Evolutionary conservation across 768 basidiomycete species (phyloP).

Genomic region (Rhodotorula kratochvilovae): DNA sequence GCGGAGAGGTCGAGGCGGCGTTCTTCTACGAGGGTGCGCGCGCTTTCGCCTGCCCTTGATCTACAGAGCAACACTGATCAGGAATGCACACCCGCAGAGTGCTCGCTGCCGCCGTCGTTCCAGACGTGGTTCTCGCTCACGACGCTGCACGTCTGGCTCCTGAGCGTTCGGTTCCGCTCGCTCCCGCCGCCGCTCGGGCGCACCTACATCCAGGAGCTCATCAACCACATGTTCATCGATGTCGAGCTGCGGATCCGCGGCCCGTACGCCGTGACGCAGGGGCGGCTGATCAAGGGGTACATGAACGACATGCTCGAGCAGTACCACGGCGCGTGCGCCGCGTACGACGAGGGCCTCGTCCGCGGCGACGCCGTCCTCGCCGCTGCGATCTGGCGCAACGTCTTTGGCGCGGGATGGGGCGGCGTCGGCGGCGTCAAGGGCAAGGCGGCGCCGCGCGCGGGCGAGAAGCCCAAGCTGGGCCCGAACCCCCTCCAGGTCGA

Average conservation of each 20-base stretch:
- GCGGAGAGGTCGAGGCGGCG: slow-evolving; percentile 48
- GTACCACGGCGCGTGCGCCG: slow-evolving; percentile 74
- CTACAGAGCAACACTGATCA: neutral
- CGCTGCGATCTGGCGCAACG: slow-evolving; percentile 81
- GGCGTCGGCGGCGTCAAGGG: slow-evolving; percentile 41
- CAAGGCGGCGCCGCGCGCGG: slow-evolving; percentile 54
- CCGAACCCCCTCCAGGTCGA: slow-evolving; percentile 49
- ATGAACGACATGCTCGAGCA: slow-evolving; percentile 84
- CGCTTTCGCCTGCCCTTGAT: neutral
- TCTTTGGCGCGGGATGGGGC: slow-evolving; percentile 79
- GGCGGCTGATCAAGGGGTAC: slow-evolving; percentile 68
- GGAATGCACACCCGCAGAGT: slow-evolving; percentile 54
- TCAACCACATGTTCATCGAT: slow-evolving; percentile 94
- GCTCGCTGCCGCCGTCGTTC: slow-evolving; percentile 81
- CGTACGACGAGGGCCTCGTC: slow-evolving; percentile 65
- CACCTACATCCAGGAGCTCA: slow-evolving; percentile 69
- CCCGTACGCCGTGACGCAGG: slow-evolving; percentile 62
- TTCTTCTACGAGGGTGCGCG: slow-evolving; percentile 53
- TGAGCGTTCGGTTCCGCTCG: slow-evolving; percentile 78
- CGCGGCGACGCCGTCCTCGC: slow-evolving; percentile 77
- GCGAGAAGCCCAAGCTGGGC: slow-evolving; percentile 48
- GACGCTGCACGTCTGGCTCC: slow-evolving; percentile 86
- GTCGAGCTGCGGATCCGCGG: slow-evolving; percentile 81
- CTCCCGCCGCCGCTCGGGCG: slow-evolving; percentile 65
- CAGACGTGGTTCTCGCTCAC: slow-evolving; percentile 95